phyloP scores from a whole-genome alignment of 2,329 filamentous ascomycete species.

The Neoscytalidium dimidiatum region DNA sequence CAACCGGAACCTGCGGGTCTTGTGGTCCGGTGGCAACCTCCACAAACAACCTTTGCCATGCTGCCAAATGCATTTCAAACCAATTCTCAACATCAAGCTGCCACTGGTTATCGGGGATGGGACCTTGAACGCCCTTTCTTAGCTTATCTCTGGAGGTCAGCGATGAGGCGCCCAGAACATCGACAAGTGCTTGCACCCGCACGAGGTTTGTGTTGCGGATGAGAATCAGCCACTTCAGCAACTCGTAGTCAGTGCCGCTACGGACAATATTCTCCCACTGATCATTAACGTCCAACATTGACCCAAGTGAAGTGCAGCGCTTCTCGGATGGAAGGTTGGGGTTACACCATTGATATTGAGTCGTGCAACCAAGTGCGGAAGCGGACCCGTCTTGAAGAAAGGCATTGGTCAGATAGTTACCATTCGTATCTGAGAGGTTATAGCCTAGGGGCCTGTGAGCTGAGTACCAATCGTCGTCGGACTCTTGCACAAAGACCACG shows the following conservation, averaged over 20 bases:
- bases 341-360: constrained; percentile 20
- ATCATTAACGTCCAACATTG: neutral
- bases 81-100: constrained; percentile 22
- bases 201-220: no score
- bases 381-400: constrained; percentile 12
- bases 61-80: constrained; percentile 3
- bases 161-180: neutral
- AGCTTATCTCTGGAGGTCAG: neutral
- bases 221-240: neutral
- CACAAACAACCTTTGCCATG: constrained; percentile 10
- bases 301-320: neutral
- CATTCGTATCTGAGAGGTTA: neutral
- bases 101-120: constrained; percentile 22
- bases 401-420: neutral
- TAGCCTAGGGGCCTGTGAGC: constrained; percentile 22
- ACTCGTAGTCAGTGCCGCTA: no score
- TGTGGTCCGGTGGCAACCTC: neutral
- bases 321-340: neutral
- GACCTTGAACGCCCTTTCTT: neutral
- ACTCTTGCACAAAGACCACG: constrained; percentile 28
- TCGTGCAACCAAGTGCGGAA: constrained; percentile 17
- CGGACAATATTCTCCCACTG: neutral
- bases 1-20: neutral
- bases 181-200: no score
- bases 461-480: constrained; percentile 33